Conservation (phyloP, 345 rosid species). For the Mallotus nudiflorus region DNA sequence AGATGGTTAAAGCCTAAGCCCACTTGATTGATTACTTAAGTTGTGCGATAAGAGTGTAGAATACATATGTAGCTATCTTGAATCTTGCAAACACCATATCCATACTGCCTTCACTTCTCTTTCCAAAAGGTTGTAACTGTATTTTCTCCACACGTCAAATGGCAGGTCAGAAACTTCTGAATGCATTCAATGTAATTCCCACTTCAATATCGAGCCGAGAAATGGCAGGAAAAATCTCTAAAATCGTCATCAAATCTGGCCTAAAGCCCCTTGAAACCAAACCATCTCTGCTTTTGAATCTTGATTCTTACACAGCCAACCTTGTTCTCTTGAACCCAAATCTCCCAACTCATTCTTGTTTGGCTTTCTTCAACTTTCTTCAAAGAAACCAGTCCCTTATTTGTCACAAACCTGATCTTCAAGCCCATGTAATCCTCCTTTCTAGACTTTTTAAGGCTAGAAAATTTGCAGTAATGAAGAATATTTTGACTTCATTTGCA, state of each 20-base stretch:
- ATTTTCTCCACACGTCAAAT: slow-evolving; percentile 10
- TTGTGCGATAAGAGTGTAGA: too few species aligned
- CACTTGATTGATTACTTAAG: too few species aligned
- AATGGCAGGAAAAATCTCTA: slow-evolving; percentile 32
- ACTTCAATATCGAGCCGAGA: slow-evolving; percentile 24
- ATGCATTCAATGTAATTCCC: slow-evolving; percentile 18
- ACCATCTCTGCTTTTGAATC: slow-evolving; percentile 43
- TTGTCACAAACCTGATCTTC: slow-evolving; percentile 46
- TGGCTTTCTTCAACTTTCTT: slow-evolving; percentile 57
- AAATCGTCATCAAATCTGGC: slow-evolving; percentile 32
- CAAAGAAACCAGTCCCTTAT: slow-evolving; percentile 31
- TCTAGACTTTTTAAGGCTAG: slow-evolving; percentile 48
- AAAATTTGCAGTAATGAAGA: slow-evolving; percentile 51
- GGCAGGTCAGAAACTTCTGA: slow-evolving; percentile 36
- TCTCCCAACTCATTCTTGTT: slow-evolving; percentile 53
- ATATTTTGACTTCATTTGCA: slow-evolving; percentile 40
- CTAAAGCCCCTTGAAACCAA: slow-evolving; percentile 37
- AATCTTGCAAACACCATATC: too few species aligned
- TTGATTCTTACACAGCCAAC: slow-evolving; percentile 42
- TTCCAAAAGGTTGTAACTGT: too few species aligned
- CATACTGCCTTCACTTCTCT: too few species aligned
- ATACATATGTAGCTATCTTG: too few species aligned
- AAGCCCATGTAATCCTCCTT: slow-evolving; percentile 44
- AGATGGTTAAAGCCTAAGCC: too few species aligned
- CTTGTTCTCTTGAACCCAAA: slow-evolving; percentile 54